phyloP scores from a whole-genome alignment of 257 asterid species.

The Nicotiana obtusifolia region DNA sequence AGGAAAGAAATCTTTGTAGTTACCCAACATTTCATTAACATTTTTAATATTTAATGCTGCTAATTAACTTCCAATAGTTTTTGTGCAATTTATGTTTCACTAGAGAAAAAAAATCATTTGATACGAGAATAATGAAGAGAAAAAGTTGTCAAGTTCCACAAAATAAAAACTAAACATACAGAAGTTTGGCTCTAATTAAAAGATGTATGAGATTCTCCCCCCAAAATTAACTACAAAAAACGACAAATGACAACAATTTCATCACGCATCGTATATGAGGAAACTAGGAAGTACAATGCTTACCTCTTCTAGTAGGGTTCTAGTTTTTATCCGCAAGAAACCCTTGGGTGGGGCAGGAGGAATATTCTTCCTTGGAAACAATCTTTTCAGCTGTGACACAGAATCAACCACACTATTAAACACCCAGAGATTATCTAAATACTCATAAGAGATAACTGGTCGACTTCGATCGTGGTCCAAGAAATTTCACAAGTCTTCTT shows the following conservation, averaged over 20 bases:
- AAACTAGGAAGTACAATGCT: background rate
- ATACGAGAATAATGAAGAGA: background rate
- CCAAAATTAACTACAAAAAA: background rate
- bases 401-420: conserved; percentile 18
- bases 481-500: background rate
- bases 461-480: conserved; percentile 12
- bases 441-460: conserved; percentile 12
- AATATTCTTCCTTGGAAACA: conserved; percentile 60
- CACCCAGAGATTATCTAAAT: conserved; percentile 1
- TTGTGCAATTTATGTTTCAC: background rate
- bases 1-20: background rate
- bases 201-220: background rate
- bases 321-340: conserved; percentile 69
- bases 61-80: background rate
- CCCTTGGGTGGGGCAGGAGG: conserved; percentile 96
- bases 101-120: background rate
- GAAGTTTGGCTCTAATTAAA: background rate
- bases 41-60: background rate
- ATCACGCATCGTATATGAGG: background rate
- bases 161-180: background rate
- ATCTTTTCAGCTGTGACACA: conserved; percentile 64
- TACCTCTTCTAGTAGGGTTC: conserved; percentile 93
- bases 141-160: background rate
- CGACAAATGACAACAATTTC: background rate
- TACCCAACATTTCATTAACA: background rate